Evolutionary conservation across 495 filamentous ascomycete genomes (phyloP), one percentile per base, ranked within the genome.

Genomic region (Neurospora sp.): DNA sequence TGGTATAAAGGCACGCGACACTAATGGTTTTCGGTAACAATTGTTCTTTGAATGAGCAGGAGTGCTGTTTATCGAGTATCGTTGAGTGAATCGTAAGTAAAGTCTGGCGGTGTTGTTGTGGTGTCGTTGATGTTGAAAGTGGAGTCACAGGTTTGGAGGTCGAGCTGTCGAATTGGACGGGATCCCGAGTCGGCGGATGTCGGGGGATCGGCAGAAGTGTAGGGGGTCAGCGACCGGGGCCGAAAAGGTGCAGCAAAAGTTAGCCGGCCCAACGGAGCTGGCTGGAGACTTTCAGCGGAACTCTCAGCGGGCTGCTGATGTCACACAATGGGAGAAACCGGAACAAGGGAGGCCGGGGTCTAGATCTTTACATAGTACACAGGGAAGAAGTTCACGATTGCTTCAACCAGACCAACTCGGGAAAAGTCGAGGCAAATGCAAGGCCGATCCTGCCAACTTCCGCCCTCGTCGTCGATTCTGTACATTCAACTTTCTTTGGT

Each of bases 181-280:
- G 49, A 60, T 70, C 69, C 76, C 76, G 76, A 76, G 44, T 77
- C 76, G 76, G 76, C 76, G 76, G 76, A 77, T 75, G 72, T 77
- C 76, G 76, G 76, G 76, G 76, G 75, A 76, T 74, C 76, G 76
- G 76, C 74, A 77, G 71, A 71, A 71, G 72, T 60, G 46, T 71
- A 37, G 62, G 75, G 70, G 54, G 10, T 11, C 69, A 42, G 42
- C 74, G 54, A 62, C 54, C 75, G 70, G 73, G 69, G 27, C 42
- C 66, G 74, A 70, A 35, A 18, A 62, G 23, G 23, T 62, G 54
- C 54, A 62, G 42, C 44, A 62, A 62, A 62, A 27, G 54, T 39
- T 41, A 14, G 71, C 74, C 74, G 76, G 76, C 69, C 70, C 46
- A 75, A 73, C 76, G 76, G 75, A 71, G 72, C 39, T 35, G 31